phyloP scores from a whole-genome alignment of 768 basidiomycete genomes.

The Boletus barrowsii region DNA sequence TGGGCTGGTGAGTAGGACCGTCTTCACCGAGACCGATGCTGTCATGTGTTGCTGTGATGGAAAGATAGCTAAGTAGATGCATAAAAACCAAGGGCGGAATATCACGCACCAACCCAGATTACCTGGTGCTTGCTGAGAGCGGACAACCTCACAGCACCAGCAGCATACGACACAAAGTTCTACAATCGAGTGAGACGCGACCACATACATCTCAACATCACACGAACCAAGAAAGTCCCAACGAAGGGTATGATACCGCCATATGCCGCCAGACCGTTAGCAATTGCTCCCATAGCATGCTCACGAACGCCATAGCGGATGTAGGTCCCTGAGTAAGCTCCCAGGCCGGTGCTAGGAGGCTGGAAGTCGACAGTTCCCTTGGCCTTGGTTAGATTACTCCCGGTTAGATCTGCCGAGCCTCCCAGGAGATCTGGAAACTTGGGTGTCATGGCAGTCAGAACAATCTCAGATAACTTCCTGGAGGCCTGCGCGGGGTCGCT shows the following conservation, averaged over 20 bases:
- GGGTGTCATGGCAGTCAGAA: slow-evolving; percentile 71
- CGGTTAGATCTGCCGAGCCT: slow-evolving; percentile 90
- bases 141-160: slow-evolving; percentile 88
- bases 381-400: slow-evolving; percentile 87
- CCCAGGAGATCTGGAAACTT: slow-evolving; percentile 82
- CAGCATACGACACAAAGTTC: slow-evolving; percentile 94
- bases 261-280: slow-evolving; percentile 87
- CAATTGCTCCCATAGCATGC: slow-evolving; percentile 95
- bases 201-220: background rate
- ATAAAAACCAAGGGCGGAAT: background rate
- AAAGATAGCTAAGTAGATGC: background rate
- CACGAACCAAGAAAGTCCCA: slow-evolving; percentile 82
- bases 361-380: slow-evolving; percentile 90
- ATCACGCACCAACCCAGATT: slow-evolving; percentile 82
- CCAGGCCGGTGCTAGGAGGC: slow-evolving; percentile 78
- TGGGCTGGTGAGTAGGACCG: slow-evolving; percentile 94
- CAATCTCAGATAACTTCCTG: slow-evolving; percentile 90
- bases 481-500: slow-evolving; percentile 83
- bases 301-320: slow-evolving; percentile 97
- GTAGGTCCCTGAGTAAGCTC: slow-evolving; percentile 83
- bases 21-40: slow-evolving; percentile 92
- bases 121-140: slow-evolving; percentile 88
- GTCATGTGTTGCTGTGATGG: slow-evolving; percentile 77
- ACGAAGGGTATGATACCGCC: slow-evolving; percentile 89
- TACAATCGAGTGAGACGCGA: slow-evolving; percentile 28